Percentiles rank a stretch among this genome's conserved stretches.
Conservation (phyloP, 2,329 filamentous ascomycete genomes). For the Exutisphaerella laricina region DNA sequence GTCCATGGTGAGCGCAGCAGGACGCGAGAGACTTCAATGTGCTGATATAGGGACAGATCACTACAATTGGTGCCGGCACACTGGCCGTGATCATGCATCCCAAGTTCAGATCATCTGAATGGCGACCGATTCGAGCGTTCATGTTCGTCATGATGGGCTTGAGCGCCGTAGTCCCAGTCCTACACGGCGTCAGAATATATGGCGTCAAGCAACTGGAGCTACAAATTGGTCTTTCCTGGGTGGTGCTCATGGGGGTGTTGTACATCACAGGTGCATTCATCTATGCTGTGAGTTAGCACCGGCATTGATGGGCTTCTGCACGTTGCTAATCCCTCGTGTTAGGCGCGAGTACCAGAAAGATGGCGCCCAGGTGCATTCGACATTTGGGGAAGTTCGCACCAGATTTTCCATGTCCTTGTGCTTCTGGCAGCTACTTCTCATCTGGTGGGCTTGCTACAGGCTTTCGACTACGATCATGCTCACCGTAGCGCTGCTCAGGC, state of each 20-base stretch:
- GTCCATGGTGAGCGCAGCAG: constrained; percentile 55
- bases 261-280: constrained; percentile 82
- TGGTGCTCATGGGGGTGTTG: constrained; percentile 70
- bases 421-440: constrained; percentile 76
- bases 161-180: constrained; percentile 74
- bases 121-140: constrained; percentile 75
- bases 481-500: constrained; percentile 9
- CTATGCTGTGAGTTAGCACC: constrained; percentile 62
- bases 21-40: constrained; percentile 39
- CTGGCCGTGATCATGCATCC: constrained; percentile 71
- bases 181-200: constrained; percentile 67
- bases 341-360: constrained; percentile 78
- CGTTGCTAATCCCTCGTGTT: background rate
- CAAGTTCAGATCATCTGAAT: constrained; percentile 73
- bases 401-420: constrained; percentile 91
- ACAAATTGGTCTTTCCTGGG: constrained; percentile 74
- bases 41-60: constrained; percentile 55
- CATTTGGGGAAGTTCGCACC: constrained; percentile 88
- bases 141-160: constrained; percentile 89
- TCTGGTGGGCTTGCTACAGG: constrained; percentile 71
- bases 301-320: background rate
- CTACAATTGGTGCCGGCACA: constrained; percentile 68
- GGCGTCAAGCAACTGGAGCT: constrained; percentile 61
- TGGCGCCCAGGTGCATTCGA: constrained; percentile 74
- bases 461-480: constrained; percentile 77